Base-by-base conservation (phyloP, 2,329 filamentous ascomycete genomes). In the Diaporthe longicolla region DNA sequence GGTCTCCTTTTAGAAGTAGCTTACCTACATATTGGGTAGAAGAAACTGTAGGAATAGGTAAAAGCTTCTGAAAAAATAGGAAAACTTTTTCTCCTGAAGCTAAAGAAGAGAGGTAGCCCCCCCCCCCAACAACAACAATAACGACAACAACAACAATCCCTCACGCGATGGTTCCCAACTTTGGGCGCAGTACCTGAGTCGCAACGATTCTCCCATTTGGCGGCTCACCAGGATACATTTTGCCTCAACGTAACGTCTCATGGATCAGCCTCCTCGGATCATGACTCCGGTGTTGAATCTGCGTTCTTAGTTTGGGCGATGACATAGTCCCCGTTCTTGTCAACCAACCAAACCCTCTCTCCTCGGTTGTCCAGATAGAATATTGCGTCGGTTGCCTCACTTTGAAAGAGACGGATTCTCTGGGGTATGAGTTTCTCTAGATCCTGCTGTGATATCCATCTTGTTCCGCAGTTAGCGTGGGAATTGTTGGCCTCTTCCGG, bases 381-480 rank as follows among this genome's bases (percentile, higher is more conserved):
- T 21, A 71, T 10, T 11, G 58, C 57, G 24, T 45, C 45, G 21
- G 58, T 59, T 13, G 2, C 24, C 13, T 24, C 7, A 24, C 35
- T 13, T 19, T 10, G 37, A 19, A 32, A 63, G 9, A 50, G 7
- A 1, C 1, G 1, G 7, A 55, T 11, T n/a, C 70, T 58, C 54
- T 15, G 11, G 19, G 13, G 3, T 32, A 11, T n/a, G 15, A 54
- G 26, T 15, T 35, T 3, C 40, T 4, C 8, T 11, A 54, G 19
- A 19, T 54, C 10, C 45, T 24, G 35, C 54, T n/a, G 48, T 11
- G 69, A 63, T 40, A 63, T n/a, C 48, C 35, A 71, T 54, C 63
- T 68, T n/a, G 19, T 21, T 65, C 37, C 21, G 11, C 15, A 19
- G 8, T 37, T 19, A 6, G 13, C 43, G 5, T n/a, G 19, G 29